Evolutionary conservation across 495 filamentous ascomycete genomes (phyloP).

Genomic region (Trichoderma asperelloides): DNA sequence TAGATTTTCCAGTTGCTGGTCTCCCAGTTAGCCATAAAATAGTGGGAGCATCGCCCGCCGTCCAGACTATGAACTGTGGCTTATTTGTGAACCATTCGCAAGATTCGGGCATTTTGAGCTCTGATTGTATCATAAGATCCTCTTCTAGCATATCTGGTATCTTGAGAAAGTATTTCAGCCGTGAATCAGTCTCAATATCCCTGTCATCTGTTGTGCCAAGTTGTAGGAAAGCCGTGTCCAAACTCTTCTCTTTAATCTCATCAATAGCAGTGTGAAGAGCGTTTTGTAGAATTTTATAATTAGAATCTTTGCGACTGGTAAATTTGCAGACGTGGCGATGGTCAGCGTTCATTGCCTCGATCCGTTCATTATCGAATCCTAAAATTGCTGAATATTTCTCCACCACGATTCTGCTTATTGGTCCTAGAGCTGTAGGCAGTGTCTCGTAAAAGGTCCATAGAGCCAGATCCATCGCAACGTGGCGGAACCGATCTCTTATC

Average conservation of each 20-base stretch:
- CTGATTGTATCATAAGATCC: too few species aligned
- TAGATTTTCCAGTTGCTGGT: slow-evolving; percentile 21
- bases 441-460: slow-evolving; percentile 29
- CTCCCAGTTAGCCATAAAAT: slow-evolving; percentile 22
- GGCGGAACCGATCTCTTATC: slow-evolving; percentile 26
- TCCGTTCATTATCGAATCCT: slow-evolving; percentile 22
- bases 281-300: slow-evolving; percentile 24
- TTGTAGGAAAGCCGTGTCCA: not conserved
- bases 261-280: slow-evolving; percentile 22
- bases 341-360: slow-evolving; percentile 24
- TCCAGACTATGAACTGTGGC: slow-evolving; percentile 15
- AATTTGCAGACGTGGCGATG: slow-evolving; percentile 30
- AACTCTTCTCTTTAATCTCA: slow-evolving; percentile 13
- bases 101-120: too few species aligned
- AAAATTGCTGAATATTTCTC: slow-evolving; percentile 25
- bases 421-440: slow-evolving; percentile 8
- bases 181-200: not conserved
- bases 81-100: slow-evolving; percentile 11
- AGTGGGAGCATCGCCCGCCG: not conserved
- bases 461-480: slow-evolving; percentile 15
- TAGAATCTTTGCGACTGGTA: slow-evolving; percentile 17
- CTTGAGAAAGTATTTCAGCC: slow-evolving; percentile 4
- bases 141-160: too few species aligned
- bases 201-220: not conserved
- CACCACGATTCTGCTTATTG: slow-evolving; percentile 21